phyloP scores from a whole-genome alignment of 768 basidiomycete species.

The Suillus luteus region DNA sequence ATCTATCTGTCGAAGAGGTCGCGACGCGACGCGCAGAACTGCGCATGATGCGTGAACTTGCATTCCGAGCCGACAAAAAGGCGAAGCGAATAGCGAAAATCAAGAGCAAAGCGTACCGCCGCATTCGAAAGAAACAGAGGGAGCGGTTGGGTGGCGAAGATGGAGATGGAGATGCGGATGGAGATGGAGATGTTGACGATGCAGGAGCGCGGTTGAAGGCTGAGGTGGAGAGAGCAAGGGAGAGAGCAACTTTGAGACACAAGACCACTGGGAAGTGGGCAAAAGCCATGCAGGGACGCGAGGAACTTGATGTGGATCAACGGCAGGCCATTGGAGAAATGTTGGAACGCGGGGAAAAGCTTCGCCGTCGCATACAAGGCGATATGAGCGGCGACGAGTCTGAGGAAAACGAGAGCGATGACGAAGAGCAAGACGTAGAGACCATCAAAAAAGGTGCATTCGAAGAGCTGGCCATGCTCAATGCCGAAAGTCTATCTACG shows the following conservation, averaged over 20 bases:
- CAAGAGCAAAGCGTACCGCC: constrained; percentile 92
- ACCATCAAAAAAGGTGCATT: constrained; percentile 68
- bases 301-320: constrained; percentile 65
- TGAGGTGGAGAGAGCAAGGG: constrained; percentile 81
- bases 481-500: constrained; percentile 33
- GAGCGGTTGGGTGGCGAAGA: constrained; percentile 55
- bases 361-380: constrained; percentile 77
- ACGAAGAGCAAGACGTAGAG: constrained; percentile 41
- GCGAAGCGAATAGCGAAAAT: constrained; percentile 91
- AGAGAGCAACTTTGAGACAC: constrained; percentile 87
- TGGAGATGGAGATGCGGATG: constrained; percentile 47
- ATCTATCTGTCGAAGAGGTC: constrained; percentile 85
- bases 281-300: constrained; percentile 66
- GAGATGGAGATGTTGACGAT: constrained; percentile 42
- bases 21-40: constrained; percentile 79
- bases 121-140: constrained; percentile 76
- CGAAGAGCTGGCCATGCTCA: constrained; percentile 67
- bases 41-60: constrained; percentile 86
- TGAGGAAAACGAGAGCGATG: constrained; percentile 44
- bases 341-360: constrained; percentile 78
- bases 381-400: constrained; percentile 57
- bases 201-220: constrained; percentile 59
- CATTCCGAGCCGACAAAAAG: constrained; percentile 91
- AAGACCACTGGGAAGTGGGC: constrained; percentile 91
- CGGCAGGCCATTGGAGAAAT: constrained; percentile 79